Percentiles rank a stretch among this genome's conserved stretches.
phyloP scores from a whole-genome alignment of 176 grass and related monocot species.

The Aegilops speltoides region DNA sequence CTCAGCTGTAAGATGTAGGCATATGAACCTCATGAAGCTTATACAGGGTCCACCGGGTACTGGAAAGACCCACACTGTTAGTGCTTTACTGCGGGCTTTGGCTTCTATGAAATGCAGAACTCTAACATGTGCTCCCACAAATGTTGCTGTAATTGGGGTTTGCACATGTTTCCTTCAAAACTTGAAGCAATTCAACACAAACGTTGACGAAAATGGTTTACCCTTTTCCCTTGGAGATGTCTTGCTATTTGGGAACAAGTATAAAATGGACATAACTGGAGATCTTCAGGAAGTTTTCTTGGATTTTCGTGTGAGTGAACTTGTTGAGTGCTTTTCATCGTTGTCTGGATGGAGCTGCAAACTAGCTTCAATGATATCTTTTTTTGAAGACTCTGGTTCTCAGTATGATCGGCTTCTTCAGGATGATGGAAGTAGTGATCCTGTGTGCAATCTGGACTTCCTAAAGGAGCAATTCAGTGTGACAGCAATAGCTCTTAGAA shows the following conservation, averaged over 20 bases:
- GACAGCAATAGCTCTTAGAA: constrained; percentile 32
- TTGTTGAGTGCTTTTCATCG: constrained; percentile 57
- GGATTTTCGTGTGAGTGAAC: constrained; percentile 52
- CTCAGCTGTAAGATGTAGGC: constrained; percentile 31
- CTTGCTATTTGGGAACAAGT: constrained; percentile 58
- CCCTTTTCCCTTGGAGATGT: constrained; percentile 53
- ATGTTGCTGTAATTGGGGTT: constrained; percentile 69
- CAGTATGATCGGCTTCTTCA: constrained; percentile 48
- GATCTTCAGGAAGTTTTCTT: constrained; percentile 67
- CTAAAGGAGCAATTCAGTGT: constrained; percentile 47
- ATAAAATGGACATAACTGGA: constrained; percentile 54
- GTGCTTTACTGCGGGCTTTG: constrained; percentile 54
- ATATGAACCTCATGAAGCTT: constrained; percentile 54
- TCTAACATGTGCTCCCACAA: constrained; percentile 70
- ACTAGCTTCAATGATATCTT: constrained; percentile 46
- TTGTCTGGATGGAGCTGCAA: constrained; percentile 40
- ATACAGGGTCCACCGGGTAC: constrained; percentile 79
- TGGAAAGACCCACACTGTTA: constrained; percentile 67
- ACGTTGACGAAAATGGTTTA: not conserved
- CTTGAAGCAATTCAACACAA: constrained; percentile 32
- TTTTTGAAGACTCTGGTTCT: constrained; percentile 50
- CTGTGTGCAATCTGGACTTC: constrained; percentile 39
- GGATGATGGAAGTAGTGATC: constrained; percentile 3
- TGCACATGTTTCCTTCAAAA: constrained; percentile 49
- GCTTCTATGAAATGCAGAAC: constrained; percentile 51